phyloP scores from a whole-genome alignment of 495 filamentous ascomycete genomes.

The Aspergillus taichungensis region DNA sequence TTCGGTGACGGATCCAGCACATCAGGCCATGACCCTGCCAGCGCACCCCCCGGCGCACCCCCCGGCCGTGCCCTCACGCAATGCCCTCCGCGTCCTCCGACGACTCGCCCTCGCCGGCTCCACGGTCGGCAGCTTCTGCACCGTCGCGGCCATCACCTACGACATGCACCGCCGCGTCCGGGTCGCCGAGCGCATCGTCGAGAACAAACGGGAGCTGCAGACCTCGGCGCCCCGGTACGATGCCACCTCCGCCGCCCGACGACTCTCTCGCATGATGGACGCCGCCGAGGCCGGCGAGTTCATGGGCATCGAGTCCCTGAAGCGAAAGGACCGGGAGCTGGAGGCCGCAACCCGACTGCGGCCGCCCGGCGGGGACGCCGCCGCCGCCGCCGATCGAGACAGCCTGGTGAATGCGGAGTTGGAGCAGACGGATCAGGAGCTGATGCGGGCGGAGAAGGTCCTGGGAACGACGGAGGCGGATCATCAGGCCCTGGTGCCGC shows the following conservation, averaged over 20 bases:
- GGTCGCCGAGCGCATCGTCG: conserved; percentile 34
- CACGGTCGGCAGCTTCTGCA: conserved; percentile 32
- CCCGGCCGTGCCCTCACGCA: conserved; percentile 34
- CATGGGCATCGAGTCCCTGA: conserved; percentile 29
- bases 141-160: conserved; percentile 33
- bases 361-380: too few species aligned
- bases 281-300: conserved; percentile 37
- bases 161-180: conserved; percentile 34
- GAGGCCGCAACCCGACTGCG: too few species aligned
- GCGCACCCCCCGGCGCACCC: background rate
- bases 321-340: conserved; percentile 15
- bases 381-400: too few species aligned
- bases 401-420: too few species aligned
- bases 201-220: conserved; percentile 36
- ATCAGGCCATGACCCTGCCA: too few species aligned
- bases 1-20: too few species aligned
- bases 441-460: too few species aligned
- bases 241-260: conserved; percentile 32
- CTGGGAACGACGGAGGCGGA: too few species aligned
- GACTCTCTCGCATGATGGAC: conserved; percentile 33
- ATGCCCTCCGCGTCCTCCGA: conserved; percentile 37
- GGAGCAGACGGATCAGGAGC: too few species aligned
- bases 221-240: conserved; percentile 37
- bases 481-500: too few species aligned
- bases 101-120: conserved; percentile 36